A percentile compares a stretch with the other conserved stretches of the same genome.
phyloP scores from a whole-genome alignment of 306 rosid species.

The Luffa aegyptiaca region DNA sequence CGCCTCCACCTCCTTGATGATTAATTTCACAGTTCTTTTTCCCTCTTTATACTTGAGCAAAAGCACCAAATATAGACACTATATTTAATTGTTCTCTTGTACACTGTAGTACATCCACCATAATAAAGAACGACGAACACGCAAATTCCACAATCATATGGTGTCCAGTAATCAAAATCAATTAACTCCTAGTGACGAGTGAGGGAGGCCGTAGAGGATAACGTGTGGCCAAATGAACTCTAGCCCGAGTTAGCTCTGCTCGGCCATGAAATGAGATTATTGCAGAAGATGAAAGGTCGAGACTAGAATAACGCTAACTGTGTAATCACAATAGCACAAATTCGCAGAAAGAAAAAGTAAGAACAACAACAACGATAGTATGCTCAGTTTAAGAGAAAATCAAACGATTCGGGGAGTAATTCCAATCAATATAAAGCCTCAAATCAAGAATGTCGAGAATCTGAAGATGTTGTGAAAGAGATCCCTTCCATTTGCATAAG shows the following conservation, averaged over 20 bases:
- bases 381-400: neutral
- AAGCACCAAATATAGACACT: neutral
- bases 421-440: neutral
- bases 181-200: neutral
- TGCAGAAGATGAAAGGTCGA: neutral
- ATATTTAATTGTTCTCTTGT: neutral
- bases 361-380: neutral
- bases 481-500: neutral
- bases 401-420: neutral
- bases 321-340: neutral
- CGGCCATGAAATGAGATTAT: neutral
- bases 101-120: neutral
- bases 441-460: neutral
- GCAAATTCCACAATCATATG: neutral
- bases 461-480: neutral
- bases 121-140: neutral
- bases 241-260: neutral
- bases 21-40: conserved; percentile 5
- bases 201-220: neutral
- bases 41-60: neutral
- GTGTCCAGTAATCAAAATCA: neutral
- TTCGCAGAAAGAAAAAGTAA: neutral
- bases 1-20: conserved; percentile 32
- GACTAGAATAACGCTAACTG: neutral
- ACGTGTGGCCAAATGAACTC: neutral